Conservation (phyloP, 371 early-diverging fungal genomes). For the Nosema granulosis region DNA sequence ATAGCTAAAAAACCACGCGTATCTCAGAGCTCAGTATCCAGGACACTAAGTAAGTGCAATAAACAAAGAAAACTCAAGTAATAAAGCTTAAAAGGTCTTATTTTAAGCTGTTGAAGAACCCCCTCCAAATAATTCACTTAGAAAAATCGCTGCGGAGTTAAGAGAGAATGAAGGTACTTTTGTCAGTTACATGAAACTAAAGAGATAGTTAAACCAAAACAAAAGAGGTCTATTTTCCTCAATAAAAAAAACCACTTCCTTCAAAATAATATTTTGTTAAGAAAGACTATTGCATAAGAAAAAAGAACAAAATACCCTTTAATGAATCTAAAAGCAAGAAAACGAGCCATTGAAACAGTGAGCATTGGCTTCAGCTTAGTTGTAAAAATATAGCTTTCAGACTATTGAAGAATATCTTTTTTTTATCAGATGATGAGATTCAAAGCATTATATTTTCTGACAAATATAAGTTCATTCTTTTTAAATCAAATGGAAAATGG, state of each 20-base stretch:
- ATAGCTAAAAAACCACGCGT: too few relatives aligned
- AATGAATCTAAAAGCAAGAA: too few relatives aligned
- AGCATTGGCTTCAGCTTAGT: too few relatives aligned
- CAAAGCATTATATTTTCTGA: background rate
- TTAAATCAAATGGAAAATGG: background rate
- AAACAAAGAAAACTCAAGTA: too few relatives aligned
- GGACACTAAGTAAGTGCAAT: too few relatives aligned
- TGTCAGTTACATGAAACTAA: background rate
- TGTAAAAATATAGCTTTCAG: too few relatives aligned
- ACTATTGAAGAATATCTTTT: too few relatives aligned
- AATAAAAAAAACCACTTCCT: background rate
- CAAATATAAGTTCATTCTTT: background rate
- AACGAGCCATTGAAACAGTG: too few relatives aligned
- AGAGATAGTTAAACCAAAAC: background rate
- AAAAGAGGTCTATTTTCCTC: background rate
- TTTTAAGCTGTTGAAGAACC: too few relatives aligned
- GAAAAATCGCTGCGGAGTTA: background rate
- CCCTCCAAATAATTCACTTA: background rate
- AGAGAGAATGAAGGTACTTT: background rate
- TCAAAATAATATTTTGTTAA: background rate
- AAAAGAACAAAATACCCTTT: too few relatives aligned
- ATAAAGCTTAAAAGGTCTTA: too few relatives aligned
- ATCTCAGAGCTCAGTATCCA: too few relatives aligned
- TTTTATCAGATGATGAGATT: background rate
- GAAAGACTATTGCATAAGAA: background rate